These are phyloP conservation scores for Geotrichum australiense DNA, from an alignment of 1,139 yeast genomes.

Conservation along the genomic window DNA sequence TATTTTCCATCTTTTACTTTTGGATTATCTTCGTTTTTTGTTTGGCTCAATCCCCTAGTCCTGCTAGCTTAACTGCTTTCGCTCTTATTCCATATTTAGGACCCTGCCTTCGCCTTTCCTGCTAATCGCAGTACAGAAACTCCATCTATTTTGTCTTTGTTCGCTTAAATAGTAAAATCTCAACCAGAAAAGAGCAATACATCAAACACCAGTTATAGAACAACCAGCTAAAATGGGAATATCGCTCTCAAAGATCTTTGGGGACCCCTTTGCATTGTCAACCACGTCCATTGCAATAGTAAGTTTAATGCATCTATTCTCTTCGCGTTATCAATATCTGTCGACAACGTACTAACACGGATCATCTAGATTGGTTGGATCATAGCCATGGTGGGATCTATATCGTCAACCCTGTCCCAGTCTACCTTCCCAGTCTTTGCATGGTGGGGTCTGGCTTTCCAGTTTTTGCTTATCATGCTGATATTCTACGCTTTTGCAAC, in stretches of 20 bases:
- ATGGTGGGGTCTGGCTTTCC: slow-evolving; percentile 97
- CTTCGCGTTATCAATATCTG: background rate
- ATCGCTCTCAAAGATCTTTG: slow-evolving; percentile 24
- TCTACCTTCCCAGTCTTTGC: slow-evolving; percentile 65
- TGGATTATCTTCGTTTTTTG: no score
- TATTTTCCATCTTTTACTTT: no score
- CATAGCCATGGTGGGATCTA: slow-evolving; percentile 79
- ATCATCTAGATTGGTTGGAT: slow-evolving; percentile 50
- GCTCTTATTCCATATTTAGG: no score
- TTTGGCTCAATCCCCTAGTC: no score
- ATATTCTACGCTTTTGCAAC: slow-evolving; percentile 57
- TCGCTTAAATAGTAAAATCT: no score
- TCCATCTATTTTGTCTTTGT: no score
- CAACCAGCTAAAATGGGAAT: slow-evolving; percentile 4
- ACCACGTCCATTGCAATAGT: slow-evolving; percentile 32
- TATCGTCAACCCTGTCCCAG: slow-evolving; percentile 43
- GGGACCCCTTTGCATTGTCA: slow-evolving; percentile 39
- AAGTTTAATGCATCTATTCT: slow-evolving; percentile 8
- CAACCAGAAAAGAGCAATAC: no score
- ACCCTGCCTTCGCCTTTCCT: no score
- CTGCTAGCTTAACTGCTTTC: no score
- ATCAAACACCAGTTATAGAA: no score
- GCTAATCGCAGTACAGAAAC: no score
- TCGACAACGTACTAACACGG: slow-evolving; percentile 3
- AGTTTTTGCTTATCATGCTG: slow-evolving; percentile 52